Evolutionary conservation across 2,329 filamentous ascomycete genomes (phyloP), one percentile per base, ranked within the genome.

Genomic region (Lithohypha guttulata): DNA sequence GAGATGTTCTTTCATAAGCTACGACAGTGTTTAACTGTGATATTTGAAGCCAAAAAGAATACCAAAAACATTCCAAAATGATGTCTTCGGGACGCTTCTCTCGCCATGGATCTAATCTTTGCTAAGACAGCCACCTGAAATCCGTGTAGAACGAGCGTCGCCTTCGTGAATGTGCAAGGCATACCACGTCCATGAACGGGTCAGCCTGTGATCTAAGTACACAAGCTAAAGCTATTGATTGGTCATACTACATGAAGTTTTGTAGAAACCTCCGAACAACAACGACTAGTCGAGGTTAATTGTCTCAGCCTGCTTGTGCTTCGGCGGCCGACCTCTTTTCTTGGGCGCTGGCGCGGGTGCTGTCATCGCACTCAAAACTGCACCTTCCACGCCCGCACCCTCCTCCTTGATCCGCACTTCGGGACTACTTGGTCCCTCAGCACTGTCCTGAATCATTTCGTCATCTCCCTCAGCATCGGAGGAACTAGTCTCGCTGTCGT

Each of bases 401-500:
- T 53, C 50, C 15, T 48, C 45, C 29, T 56, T 52, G 26, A 69
- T 59, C 51, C 74, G 71, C 25, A 69, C 56, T 6, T 62, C 60
- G 27, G 33, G 15, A 61, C 53, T 20, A 51, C 59, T 21, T 58
- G 49, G 5, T 50, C 54, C 23, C 54, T 58, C 29, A 62, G 48
- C 56, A 6, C 59, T 56, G 33, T 53, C 50, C 8, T 58, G 58
- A 28, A 58, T 58, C 2, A 61, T 62, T 13, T 65, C 63, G 9
- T 62, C 58, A 21, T 62, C 62, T 21, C 59, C 62, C 6, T 65
- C 59, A 30, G 61, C 62, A 40, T 66, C 26, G 11, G 26, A 28
- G 13, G 61, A 55, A 17, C 20, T 25, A 18, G 14, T 25, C 13
- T 26, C 21, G 20, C 20, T 35, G 20, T 25, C 33, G n/a, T 21